Evolutionary conservation across 768 basidiomycete genomes (phyloP), one percentile per base, ranked within the genome.

Genomic region (Pleurotus giganteus): DNA sequence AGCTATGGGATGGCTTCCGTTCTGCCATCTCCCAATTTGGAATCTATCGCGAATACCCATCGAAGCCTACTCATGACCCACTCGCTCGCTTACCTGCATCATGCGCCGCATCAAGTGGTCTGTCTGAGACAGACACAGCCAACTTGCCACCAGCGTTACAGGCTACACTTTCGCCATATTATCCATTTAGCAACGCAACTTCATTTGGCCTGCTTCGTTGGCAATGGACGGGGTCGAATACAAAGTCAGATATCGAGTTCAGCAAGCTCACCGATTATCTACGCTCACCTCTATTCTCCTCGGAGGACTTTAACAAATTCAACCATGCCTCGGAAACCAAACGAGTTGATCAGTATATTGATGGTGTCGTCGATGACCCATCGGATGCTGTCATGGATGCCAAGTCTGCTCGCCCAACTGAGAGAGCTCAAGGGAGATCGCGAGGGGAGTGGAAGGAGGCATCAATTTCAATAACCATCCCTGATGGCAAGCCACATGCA

Each of bases 381-480:
- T n/a, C n/a, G n/a, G n/a, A n/a, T n/a, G n/a, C n/a, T n/a, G n/a
- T n/a, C n/a, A n/a, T n/a, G n/a, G n/a, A n/a, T n/a, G n/a, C n/a
- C n/a, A n/a, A 6, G 9, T 12, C 24, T 27, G 27, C 4, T 15
- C 15, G 15, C 5, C 26, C 46, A 15, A 21, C 60, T n/a, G n/a
- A n/a, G n/a, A n/a, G n/a, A n/a, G n/a, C n/a, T n/a, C n/a, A n/a
- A n/a, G n/a, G n/a, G n/a, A n/a, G n/a, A n/a, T n/a, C n/a, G n/a
- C n/a, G n/a, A n/a, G n/a, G n/a, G n/a, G n/a, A n/a, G 3, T 69
- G 65, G 69, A 58, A 55, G 1, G 57, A 63, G 19, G 42, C 46
- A 0, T 44, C 60, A 0, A 63, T 74, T 15, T 53, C 57, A n/a
- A 60, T 76, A 2, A 24, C 34, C 0, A 29, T 76, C 0, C 73